phyloP scores from a whole-genome alignment of 371 early-diverging fungal species.

The Parasitella parasitica region DNA sequence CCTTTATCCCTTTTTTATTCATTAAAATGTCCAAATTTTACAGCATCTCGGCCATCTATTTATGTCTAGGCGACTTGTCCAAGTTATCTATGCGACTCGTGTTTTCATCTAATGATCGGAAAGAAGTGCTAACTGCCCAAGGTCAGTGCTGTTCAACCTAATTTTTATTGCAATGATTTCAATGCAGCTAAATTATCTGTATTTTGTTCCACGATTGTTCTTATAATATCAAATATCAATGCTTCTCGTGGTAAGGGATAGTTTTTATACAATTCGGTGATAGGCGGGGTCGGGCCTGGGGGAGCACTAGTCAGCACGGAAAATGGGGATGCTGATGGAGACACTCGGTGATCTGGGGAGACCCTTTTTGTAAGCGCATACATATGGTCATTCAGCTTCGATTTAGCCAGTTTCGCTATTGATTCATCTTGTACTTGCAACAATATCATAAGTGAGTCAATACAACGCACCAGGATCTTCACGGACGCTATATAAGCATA shows the following conservation, averaged over 20 bases:
- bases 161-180: no score
- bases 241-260: constrained; percentile 22
- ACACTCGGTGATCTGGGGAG: constrained; percentile 12
- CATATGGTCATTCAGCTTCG: constrained; percentile 10
- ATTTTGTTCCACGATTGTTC: neutral
- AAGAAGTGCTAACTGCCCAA: no score
- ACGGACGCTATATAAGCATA: neutral
- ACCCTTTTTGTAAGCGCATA: neutral
- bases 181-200: neutral
- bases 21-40: no score
- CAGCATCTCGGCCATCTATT: no score
- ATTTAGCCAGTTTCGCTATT: neutral
- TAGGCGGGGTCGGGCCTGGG: neutral
- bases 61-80: no score
- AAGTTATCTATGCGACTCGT: no score
- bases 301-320: neutral
- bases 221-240: constrained; percentile 14
- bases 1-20: no score
- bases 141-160: no score
- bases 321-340: neutral
- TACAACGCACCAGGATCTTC: constrained; percentile 5
- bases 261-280: constrained; percentile 15
- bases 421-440: neutral
- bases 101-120: no score
- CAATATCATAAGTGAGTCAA: constrained; percentile 14